Base-by-base conservation (phyloP, 2,329 filamentous ascomycete species). In the Rutstroemia sp. region DNA sequence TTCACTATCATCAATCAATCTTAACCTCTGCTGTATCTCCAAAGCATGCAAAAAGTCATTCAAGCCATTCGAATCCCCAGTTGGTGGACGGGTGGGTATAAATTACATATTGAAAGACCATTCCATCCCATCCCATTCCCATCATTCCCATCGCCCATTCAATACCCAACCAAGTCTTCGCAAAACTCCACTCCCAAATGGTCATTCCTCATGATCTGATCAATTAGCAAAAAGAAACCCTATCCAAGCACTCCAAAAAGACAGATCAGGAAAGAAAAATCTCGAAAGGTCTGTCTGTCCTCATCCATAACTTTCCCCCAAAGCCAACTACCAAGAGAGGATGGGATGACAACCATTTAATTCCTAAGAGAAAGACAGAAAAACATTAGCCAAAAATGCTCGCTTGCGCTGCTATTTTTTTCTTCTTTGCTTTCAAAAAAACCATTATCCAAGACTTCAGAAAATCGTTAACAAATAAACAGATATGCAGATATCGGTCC, bases 311-410 rank as follows among this genome's bases (percentile, higher is more conserved):
- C 49, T 30, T 34, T 48, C 42, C 53, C 53, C 19, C 30, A 47
- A 37, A 38, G 25, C 38, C 53, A 55, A 34, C 25, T n/a, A 19
- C 25, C 17, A 50, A 44, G 37, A 56, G 17, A 17, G 6, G 10
- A 44, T 19, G 41, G 9, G 17, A 44, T 44, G 17, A 45, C 30
- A 51, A 25, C 38, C 38, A 56, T 37, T 56, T 44, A 56, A 41
- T 56, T 56, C 47, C 53, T 56, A 30, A 16, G 16, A 56, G 17
- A 51, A 39, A 37, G 41, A 34, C 9, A 9, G 30, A 34, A 34
- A 34, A 34, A 34, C 10, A 34, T 34, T 34, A 34, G 30, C 30
- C 30, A 34, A 34, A 34, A 10, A 12, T 34, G 30, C 30, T 34
- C 30, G 10, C 30, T 12, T 34, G 30, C 30, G 30, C 30, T 34